phyloP scores from a whole-genome alignment of 441 rosid species.

The Rhodomyrtus psidioides region DNA sequence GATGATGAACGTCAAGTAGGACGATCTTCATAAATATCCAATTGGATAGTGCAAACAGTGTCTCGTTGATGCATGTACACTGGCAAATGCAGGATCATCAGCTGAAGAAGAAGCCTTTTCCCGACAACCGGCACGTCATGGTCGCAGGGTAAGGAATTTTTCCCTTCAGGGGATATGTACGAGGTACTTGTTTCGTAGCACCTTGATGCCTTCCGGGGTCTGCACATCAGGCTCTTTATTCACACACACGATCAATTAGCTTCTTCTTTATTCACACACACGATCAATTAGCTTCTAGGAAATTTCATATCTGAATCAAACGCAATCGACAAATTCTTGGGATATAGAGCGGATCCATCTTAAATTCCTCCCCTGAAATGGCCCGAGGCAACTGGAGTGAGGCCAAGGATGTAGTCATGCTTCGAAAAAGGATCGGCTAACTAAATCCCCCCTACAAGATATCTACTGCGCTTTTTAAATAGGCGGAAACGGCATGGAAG shows the following conservation, averaged over 20 bases:
- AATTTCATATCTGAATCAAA: not conserved
- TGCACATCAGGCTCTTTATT: not conserved
- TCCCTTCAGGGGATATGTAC: not conserved
- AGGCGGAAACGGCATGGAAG: conserved; percentile 10
- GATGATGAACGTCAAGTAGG: not conserved
- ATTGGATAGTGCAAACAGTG: not conserved
- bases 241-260: not conserved
- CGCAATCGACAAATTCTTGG: not conserved
- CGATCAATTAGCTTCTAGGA: not conserved
- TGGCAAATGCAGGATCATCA: not conserved
- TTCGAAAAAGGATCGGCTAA: not conserved
- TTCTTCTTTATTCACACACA: not conserved
- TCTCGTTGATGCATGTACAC: not conserved
- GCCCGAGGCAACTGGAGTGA: not conserved
- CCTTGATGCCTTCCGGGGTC: not conserved
- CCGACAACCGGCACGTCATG: not conserved
- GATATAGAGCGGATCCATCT: not conserved
- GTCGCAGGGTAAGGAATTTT: not conserved
- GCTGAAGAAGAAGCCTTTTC: not conserved
- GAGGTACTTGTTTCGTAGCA: not conserved
- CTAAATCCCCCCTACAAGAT: not conserved
- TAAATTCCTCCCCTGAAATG: not conserved
- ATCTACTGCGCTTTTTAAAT: not conserved
- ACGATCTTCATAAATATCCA: not conserved
- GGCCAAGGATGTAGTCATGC: not conserved